These are phyloP conservation scores for Daldinia vernicosa DNA, from an alignment of 495 filamentous ascomycete genomes.

Conservation along the genomic window DNA sequence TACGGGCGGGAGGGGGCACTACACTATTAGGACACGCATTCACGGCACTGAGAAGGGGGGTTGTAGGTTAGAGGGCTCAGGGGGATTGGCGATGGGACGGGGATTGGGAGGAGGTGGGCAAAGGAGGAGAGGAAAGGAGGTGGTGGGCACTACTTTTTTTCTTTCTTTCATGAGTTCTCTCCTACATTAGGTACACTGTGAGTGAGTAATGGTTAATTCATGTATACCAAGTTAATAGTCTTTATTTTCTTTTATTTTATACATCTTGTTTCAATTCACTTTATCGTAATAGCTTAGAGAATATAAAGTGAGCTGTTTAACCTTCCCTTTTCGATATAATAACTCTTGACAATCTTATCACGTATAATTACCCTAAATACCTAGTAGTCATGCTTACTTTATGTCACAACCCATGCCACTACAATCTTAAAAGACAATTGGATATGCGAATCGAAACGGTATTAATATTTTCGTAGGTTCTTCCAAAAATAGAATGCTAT, in stretches of 20 bases:
- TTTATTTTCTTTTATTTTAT: no score
- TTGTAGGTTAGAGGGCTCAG: not conserved
- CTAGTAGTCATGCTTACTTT: not conserved
- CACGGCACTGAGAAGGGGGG: no score
- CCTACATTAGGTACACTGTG: no score
- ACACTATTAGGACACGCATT: not conserved
- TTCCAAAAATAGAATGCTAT: slow-evolving; percentile 28
- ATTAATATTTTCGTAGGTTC: slow-evolving; percentile 18
- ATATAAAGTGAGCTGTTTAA: no score
- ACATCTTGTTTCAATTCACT: no score
- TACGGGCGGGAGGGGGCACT: not conserved
- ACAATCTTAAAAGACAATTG: not conserved
- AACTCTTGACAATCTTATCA: not conserved
- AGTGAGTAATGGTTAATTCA: no score
- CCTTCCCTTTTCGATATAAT: not conserved
- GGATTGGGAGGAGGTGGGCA: not conserved
- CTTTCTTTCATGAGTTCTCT: not conserved
- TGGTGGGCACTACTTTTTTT: no score
- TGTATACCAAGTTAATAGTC: no score
- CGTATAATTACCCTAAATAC: no score
- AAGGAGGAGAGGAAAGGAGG: no score
- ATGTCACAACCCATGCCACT: not conserved
- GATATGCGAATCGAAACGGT: slow-evolving; percentile 1
- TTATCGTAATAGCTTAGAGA: no score
- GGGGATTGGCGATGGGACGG: not conserved